Conservation (phyloP, 805 yeast genomes). For the Myxozyma neglecta region DNA sequence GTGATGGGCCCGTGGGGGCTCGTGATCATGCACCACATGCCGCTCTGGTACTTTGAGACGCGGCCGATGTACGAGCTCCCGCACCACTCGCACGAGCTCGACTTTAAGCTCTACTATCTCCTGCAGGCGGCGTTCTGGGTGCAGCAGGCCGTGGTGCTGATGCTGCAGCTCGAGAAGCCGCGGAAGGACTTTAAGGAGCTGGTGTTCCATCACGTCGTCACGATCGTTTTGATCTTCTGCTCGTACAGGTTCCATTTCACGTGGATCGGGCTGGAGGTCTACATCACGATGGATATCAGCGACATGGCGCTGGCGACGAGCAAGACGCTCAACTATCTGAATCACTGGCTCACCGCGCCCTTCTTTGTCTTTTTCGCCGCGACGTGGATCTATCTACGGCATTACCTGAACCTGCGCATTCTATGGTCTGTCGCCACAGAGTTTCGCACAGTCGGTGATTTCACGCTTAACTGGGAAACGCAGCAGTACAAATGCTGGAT, state of each 20-base stretch:
- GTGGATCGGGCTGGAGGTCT: slow-evolving; percentile 89
- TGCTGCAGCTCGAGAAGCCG: slow-evolving; percentile 87
- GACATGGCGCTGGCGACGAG: slow-evolving; percentile 85
- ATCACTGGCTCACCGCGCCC: slow-evolving; percentile 61
- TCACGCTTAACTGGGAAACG: slow-evolving; percentile 74
- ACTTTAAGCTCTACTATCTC: slow-evolving; percentile 78
- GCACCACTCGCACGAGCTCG: slow-evolving; percentile 67
- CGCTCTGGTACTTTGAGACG: slow-evolving; percentile 89
- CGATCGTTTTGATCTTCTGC: slow-evolving; percentile 79
- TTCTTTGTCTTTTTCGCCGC: slow-evolving; percentile 66
- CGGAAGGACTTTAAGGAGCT: slow-evolving; percentile 91
- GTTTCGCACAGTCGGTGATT: slow-evolving; percentile 82
- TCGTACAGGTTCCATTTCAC: slow-evolving; percentile 95
- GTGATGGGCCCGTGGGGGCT: slow-evolving; percentile 82
- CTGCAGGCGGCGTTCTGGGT: slow-evolving; percentile 97
- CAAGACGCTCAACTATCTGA: slow-evolving; percentile 83
- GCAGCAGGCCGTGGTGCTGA: slow-evolving; percentile 84
- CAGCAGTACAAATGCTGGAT: slow-evolving; percentile 97
- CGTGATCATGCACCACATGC: slow-evolving; percentile 79
- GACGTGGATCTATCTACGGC: slow-evolving; percentile 88
- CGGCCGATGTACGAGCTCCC: slow-evolving; percentile 78
- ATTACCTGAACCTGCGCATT: slow-evolving; percentile 75
- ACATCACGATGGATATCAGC: slow-evolving; percentile 93
- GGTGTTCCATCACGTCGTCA: slow-evolving; percentile 88
- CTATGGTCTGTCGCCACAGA: slow-evolving; percentile 81